Conservation (phyloP, 805 yeast species). For the Lachancea quebecensis region DNA sequence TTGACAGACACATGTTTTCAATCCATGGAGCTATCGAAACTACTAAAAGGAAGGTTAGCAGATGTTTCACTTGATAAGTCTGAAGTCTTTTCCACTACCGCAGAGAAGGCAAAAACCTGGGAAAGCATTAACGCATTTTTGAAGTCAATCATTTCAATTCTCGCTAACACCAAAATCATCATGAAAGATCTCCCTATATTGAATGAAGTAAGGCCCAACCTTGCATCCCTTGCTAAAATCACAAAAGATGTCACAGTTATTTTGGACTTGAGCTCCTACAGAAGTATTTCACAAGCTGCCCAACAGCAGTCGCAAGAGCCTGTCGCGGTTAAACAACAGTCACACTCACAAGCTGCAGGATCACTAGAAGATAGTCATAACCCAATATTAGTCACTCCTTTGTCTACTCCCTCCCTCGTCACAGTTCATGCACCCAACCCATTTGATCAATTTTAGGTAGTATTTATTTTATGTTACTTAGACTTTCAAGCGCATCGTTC, state of each 20-base stretch:
- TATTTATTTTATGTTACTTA: not conserved
- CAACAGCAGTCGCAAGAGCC: slow-evolving; percentile 7
- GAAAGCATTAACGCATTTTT: slow-evolving; percentile 79
- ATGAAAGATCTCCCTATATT: slow-evolving; percentile 76
- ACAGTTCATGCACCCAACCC: slow-evolving; percentile 10
- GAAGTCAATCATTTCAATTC: slow-evolving; percentile 73
- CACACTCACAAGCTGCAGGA: not conserved
- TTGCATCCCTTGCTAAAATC: slow-evolving; percentile 76
- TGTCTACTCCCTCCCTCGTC: slow-evolving; percentile 12
- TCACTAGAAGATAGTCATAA: slow-evolving; percentile 2
- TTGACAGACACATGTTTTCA: slow-evolving; percentile 68
- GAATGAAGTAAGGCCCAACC: slow-evolving; percentile 69
- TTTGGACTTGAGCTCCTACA: slow-evolving; percentile 58
- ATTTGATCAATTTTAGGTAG: slow-evolving; percentile 9
- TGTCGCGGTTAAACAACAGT: not conserved
- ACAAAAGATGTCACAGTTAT: slow-evolving; percentile 90
- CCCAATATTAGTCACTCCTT: slow-evolving; percentile 7
- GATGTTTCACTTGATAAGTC: slow-evolving; percentile 33
- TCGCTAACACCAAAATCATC: slow-evolving; percentile 76
- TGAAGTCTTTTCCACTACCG: slow-evolving; percentile 34
- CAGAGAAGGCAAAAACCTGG: slow-evolving; percentile 63
- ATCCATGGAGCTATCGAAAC: slow-evolving; percentile 76
- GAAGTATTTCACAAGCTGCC: slow-evolving; percentile 20
- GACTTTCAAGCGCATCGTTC: slow-evolving; percentile 29
- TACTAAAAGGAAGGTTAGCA: slow-evolving; percentile 49